Conservation (phyloP, 2,329 filamentous ascomycete genomes). For the Hypoxylon sp. region DNA sequence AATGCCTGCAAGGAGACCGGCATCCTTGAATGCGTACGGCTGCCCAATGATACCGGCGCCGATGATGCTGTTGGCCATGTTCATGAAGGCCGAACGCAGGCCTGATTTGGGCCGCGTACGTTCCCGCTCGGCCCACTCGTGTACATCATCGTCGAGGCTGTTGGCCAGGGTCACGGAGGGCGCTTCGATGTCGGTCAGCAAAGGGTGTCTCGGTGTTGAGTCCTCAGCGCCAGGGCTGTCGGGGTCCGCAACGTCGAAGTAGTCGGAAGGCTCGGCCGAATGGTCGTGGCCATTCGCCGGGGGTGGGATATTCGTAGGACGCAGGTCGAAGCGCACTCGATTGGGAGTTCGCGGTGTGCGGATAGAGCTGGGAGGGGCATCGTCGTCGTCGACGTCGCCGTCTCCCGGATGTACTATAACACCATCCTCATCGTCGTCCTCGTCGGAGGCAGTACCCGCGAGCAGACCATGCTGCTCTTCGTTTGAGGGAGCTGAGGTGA, state of each 20-base stretch:
- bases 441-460: constrained; percentile 43
- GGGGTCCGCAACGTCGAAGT: constrained; percentile 51
- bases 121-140: constrained; percentile 66
- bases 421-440: constrained; percentile 43
- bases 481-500: constrained; percentile 46
- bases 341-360: constrained; percentile 66
- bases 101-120: constrained; percentile 82
- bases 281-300: constrained; percentile 44
- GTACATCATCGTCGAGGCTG: constrained; percentile 60
- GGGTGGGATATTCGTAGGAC: constrained; percentile 51
- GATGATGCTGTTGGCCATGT: constrained; percentile 99
- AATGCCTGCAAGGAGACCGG: constrained; percentile 84
- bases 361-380: constrained; percentile 30
- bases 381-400: constrained; percentile 27
- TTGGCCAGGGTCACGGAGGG: constrained; percentile 77
- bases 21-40: constrained; percentile 95
- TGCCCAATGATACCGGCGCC: constrained; percentile 82
- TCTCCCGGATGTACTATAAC: constrained; percentile 47
- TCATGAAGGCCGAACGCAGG: constrained; percentile 93
- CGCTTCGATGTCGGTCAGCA: constrained; percentile 79
- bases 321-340: constrained; percentile 72
- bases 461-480: constrained; percentile 58
- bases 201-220: constrained; percentile 65
- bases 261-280: constrained; percentile 42
- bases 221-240: constrained; percentile 57